Percentiles rank a stretch among this genome's conserved stretches.
phyloP scores from a whole-genome alignment of 2,329 filamentous ascomycete species.

The Corniculantispora saksenae region DNA sequence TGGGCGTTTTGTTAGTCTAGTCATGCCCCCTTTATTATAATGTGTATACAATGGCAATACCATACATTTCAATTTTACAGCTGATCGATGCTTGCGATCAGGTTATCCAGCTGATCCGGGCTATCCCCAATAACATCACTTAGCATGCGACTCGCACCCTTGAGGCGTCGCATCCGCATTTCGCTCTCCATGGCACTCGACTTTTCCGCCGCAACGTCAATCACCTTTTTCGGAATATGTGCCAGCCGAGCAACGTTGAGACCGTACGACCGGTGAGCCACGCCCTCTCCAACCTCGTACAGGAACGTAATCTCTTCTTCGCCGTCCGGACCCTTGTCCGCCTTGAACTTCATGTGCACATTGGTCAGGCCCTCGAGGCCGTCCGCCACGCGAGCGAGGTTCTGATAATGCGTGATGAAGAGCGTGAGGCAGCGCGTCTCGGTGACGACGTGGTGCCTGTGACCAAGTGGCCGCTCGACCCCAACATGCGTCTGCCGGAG shows the following conservation, averaged over 20 bases:
- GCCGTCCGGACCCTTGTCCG: slow-evolving; percentile 41
- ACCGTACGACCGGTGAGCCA: slow-evolving; percentile 92
- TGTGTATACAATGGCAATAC: slow-evolving; percentile 17
- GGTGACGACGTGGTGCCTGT: slow-evolving; percentile 59
- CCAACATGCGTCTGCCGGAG: slow-evolving; percentile 26
- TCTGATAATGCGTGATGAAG: slow-evolving; percentile 98
- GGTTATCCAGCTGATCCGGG: slow-evolving; percentile 50
- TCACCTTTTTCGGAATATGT: slow-evolving; percentile 71
- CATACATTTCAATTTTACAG: slow-evolving; percentile 40
- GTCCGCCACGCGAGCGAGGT: slow-evolving; percentile 69
- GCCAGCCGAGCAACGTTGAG: slow-evolving; percentile 89
- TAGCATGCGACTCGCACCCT: slow-evolving; percentile 46
- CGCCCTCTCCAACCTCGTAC: slow-evolving; percentile 88
- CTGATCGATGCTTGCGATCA: slow-evolving; percentile 60
- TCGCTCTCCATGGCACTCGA: slow-evolving; percentile 78
- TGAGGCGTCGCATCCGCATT: slow-evolving; percentile 64
- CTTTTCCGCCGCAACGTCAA: slow-evolving; percentile 79
- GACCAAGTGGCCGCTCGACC: slow-evolving; percentile 75
- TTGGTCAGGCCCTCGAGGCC: slow-evolving; percentile 74
- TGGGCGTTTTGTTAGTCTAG: slow-evolving; percentile 1
- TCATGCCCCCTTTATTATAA: background rate
- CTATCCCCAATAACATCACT: slow-evolving; percentile 40
- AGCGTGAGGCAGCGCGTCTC: slow-evolving; percentile 77
- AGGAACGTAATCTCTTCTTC: slow-evolving; percentile 88
- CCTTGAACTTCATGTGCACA: slow-evolving; percentile 89